phyloP scores from a whole-genome alignment of 1,284 basidiomycete genomes.

The Afroboletus lepidellus region DNA sequence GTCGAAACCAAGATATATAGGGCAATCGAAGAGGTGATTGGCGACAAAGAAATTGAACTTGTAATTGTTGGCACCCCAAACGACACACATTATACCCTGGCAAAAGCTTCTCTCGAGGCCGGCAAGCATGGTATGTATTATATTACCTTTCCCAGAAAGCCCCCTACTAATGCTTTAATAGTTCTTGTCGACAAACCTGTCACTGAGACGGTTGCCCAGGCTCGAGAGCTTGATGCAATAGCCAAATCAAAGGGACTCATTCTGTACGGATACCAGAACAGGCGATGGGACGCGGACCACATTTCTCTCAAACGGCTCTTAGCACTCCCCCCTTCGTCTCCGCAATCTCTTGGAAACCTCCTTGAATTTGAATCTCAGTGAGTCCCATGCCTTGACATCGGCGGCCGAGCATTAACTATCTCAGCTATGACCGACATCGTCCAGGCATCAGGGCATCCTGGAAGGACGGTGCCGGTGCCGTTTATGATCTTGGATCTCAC shows the following conservation, averaged over 20 bases:
- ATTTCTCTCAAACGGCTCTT: constrained; percentile 71
- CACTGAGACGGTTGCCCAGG: constrained; percentile 64
- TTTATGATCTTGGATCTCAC: constrained; percentile 67
- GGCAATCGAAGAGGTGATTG: constrained; percentile 54
- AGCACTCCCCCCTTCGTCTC: constrained; percentile 48
- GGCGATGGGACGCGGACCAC: constrained; percentile 83
- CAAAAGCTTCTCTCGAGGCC: constrained; percentile 63
- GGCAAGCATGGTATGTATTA: constrained; percentile 70
- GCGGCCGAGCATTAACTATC: constrained; percentile 1
- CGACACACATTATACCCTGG: constrained; percentile 73
- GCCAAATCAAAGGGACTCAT: constrained; percentile 67
- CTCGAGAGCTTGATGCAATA: constrained; percentile 63
- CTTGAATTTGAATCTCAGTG: constrained; percentile 78
- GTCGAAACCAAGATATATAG: constrained; percentile 55
- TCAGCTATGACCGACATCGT: constrained; percentile 77
- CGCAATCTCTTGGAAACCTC: constrained; percentile 58
- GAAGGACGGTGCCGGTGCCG: constrained; percentile 64
- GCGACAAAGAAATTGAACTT: constrained; percentile 62
- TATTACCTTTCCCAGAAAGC: neutral
- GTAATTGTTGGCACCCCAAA: constrained; percentile 78
- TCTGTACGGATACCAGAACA: constrained; percentile 79
- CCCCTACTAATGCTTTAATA: constrained; percentile 30
- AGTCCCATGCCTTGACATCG: constrained; percentile 20
- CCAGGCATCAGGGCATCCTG: constrained; percentile 65
- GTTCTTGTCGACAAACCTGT: constrained; percentile 86